Base-by-base conservation (phyloP, 1,284 basidiomycete species). In the Heterobasidion irregulare region DNA sequence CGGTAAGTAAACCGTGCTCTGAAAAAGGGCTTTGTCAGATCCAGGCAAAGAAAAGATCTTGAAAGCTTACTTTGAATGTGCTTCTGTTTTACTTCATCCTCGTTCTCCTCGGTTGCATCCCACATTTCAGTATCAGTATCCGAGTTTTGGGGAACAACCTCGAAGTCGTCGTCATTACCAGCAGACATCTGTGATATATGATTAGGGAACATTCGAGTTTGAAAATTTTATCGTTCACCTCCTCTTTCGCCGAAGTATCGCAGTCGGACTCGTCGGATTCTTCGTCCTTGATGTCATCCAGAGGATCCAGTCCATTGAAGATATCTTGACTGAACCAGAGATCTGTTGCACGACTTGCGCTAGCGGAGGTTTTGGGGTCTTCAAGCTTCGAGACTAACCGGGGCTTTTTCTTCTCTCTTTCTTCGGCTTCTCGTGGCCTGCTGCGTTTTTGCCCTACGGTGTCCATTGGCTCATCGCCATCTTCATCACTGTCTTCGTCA, bases 261-360 rank as follows among this genome's bases (percentile, higher is more conserved):
- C 66, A 62, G 6, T 71, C 70, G 46, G 69, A 72, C 10, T 47
- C 79, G 75, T 26, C 52, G 57, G 46, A 10, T 15, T 47, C 46
- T 12, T 36, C 34, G 8, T 72, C 72, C 13, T 69, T 65, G n/a
- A 78, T 66, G n/a, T 74, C 74, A 9, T 75, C 75, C 8, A 83
- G 64, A 50, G 78, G 77, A 33, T 82, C 83, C 7, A 92, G 66
- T n/a, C 80, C 89, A 57, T 85, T 80, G 76, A 99, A 99, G 51
- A 98, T 72, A 52, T 90, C 88, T 70, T 98, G 97, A 65, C 93
- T 90, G 70, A 99, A 99, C 97, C 97, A 99, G 18, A 98, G 63
- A 61, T 81, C 74, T 0, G 85, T 72, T 41, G 77, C 75, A 47
- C 76, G 75, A 60, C 75, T 83, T 9, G 70, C 62, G n/a, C 70